These are phyloP conservation scores for Yarrowia keelungensis DNA, from an alignment of 805 yeast species.

Conservation along the genomic window DNA sequence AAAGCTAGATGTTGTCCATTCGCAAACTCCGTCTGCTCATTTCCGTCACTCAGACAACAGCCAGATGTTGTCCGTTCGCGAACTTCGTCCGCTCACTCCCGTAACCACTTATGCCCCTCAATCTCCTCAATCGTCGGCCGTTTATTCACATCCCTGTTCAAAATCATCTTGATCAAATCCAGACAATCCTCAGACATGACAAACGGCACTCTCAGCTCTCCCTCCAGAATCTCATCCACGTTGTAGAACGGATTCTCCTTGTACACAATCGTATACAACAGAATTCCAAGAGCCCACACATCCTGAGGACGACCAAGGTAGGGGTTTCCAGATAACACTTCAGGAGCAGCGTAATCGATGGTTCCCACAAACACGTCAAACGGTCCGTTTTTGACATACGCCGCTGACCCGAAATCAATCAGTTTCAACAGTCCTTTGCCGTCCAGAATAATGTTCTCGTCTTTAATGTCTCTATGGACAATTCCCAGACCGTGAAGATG, in stretches of 20 bases:
- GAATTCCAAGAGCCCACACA: conserved; percentile 94
- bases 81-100: background rate
- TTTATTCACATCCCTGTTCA: conserved; percentile 67
- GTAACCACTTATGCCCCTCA: conserved; percentile 73
- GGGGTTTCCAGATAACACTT: conserved; percentile 84
- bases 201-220: conserved; percentile 75
- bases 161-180: conserved; percentile 65
- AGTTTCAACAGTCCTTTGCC: conserved; percentile 79
- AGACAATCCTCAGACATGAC: conserved; percentile 67
- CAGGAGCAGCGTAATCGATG: conserved; percentile 97
- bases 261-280: conserved; percentile 86
- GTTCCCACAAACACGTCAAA: conserved; percentile 98
- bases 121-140: conserved; percentile 81
- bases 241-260: conserved; percentile 96
- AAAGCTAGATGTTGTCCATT: background rate
- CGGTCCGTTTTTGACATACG: conserved; percentile 88
- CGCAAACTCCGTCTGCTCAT: background rate
- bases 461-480: conserved; percentile 93
- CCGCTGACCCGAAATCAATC: conserved; percentile 96
- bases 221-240: conserved; percentile 94
- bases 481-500: conserved; percentile 87
- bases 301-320: conserved; percentile 95
- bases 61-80: background rate
- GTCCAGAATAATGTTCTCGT: conserved; percentile 90
- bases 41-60: too few relatives aligned